A percentile compares a stretch with the other conserved stretches of the same genome.
Evolutionary conservation across 306 rosid genomes (phyloP).

Genomic region (Glycine latifolia): DNA sequence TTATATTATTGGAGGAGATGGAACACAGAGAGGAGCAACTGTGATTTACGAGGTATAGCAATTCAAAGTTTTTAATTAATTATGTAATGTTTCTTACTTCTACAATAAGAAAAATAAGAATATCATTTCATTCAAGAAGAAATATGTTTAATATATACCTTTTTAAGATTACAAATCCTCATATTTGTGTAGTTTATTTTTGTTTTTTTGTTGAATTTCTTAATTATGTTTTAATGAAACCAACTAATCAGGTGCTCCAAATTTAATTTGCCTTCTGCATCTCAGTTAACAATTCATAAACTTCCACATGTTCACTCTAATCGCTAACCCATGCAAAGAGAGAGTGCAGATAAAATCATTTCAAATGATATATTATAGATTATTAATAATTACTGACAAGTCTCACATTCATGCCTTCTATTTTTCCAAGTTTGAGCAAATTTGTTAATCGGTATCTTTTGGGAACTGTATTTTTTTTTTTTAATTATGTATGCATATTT

Average conservation of each 20-base stretch:
- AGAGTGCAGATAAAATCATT: slow-evolving; percentile 39
- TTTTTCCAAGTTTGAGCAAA: slow-evolving; percentile 37
- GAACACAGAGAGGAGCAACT: slow-evolving; percentile 94
- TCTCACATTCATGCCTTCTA: slow-evolving; percentile 21
- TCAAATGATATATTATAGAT: slow-evolving; percentile 13
- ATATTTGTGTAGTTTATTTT: slow-evolving; percentile 14
- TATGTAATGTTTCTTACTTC: slow-evolving; percentile 15
- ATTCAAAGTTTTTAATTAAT: slow-evolving; percentile 37
- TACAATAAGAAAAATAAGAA: slow-evolving; percentile 32
- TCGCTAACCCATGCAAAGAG: slow-evolving; percentile 19
- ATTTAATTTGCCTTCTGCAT: slow-evolving; percentile 34
- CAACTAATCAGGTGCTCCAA: slow-evolving; percentile 6
- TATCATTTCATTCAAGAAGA: slow-evolving; percentile 37
- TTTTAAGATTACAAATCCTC: slow-evolving; percentile 16
- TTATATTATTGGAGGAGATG: slow-evolving; percentile 97
- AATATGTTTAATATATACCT: slow-evolving; percentile 1
- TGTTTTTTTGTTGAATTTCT: slow-evolving; percentile 30
- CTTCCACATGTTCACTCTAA: slow-evolving; percentile 26
- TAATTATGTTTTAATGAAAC: neutral
- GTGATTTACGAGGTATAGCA: slow-evolving; percentile 85
- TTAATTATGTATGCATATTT: slow-evolving; percentile 15
- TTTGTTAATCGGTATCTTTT: slow-evolving; percentile 12
- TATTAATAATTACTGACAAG: slow-evolving; percentile 13
- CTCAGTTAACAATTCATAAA: slow-evolving; percentile 28
- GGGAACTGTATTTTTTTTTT: slow-evolving; percentile 14